phyloP scores from a whole-genome alignment of 495 filamentous ascomycete species.

The Letharia columbiana region DNA sequence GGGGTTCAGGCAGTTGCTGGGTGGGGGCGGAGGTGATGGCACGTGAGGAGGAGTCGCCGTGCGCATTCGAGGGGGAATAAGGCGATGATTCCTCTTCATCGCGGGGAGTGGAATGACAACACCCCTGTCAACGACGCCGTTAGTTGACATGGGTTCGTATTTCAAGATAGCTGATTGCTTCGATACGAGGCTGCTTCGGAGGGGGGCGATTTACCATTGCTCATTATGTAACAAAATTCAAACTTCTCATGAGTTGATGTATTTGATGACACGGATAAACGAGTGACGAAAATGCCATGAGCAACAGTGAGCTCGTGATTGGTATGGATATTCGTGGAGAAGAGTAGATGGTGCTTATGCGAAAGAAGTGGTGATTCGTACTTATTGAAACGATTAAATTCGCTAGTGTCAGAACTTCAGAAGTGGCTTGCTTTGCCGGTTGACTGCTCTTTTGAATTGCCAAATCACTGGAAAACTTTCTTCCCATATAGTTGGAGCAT shows the following conservation, averaged over 20 bases:
- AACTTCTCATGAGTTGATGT: not conserved
- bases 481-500: not conserved
- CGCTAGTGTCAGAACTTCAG: not conserved
- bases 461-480: not conserved
- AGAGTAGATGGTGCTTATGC: constrained; percentile 2
- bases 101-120: constrained; percentile 23
- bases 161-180: not conserved
- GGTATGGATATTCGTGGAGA: not conserved
- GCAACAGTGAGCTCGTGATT: constrained; percentile 7
- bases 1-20: constrained; percentile 16
- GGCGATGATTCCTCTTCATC: constrained; percentile 20
- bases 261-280: constrained; percentile 4
- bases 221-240: constrained; percentile 11
- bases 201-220: constrained; percentile 18
- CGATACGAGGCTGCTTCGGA: not conserved
- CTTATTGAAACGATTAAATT: not conserved
- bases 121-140: constrained; percentile 17
- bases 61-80: constrained; percentile 18
- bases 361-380: constrained; percentile 5
- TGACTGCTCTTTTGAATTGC: not conserved
- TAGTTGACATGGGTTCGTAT: constrained; percentile 1
- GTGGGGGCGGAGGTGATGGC: constrained; percentile 20
- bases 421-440: too few relatives aligned
- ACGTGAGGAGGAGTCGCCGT: constrained; percentile 25
- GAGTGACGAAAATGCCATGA: constrained; percentile 15